Evolutionary conservation across 2,329 filamentous ascomycete species (phyloP).

Genomic region (Clarireedia sp.): DNA sequence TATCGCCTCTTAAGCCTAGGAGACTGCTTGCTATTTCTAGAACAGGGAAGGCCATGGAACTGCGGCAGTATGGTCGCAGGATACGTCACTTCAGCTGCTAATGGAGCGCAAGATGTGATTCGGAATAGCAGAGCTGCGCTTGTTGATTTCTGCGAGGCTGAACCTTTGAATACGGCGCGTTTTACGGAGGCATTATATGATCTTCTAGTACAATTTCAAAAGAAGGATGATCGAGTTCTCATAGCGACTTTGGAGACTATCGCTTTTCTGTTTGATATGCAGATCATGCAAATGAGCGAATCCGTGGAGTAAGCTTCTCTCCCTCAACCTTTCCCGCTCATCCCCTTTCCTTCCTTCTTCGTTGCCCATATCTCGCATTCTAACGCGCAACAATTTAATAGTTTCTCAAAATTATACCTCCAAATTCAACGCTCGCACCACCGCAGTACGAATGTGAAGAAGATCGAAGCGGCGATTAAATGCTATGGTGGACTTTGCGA

Average conservation of each 20-base stretch:
- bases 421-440: not conserved
- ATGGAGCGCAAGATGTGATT: conserved; percentile 69
- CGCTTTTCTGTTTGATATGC: conserved; percentile 63
- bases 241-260: conserved; percentile 71
- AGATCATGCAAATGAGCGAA: not conserved
- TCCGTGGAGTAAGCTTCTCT: not conserved
- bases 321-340: too few relatives aligned
- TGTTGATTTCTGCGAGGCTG: conserved; percentile 39
- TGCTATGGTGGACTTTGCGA: not conserved
- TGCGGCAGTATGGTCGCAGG: conserved; percentile 51
- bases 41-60: conserved; percentile 23
- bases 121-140: conserved; percentile 61
- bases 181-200: conserved; percentile 31
- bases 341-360: not conserved
- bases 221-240: conserved; percentile 55
- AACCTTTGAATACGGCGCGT: conserved; percentile 27
- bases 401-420: not conserved
- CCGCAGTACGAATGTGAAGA: not conserved
- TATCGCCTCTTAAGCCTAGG: conserved; percentile 16
- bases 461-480: not conserved
- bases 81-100: conserved; percentile 64
- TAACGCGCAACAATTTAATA: not conserved
- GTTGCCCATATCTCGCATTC: not conserved
- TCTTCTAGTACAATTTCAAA: conserved; percentile 39
- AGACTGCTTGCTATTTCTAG: not conserved